These are phyloP conservation scores for Penicillium samsonianum DNA, from an alignment of 495 filamentous ascomycete species.

Conservation along the genomic window DNA sequence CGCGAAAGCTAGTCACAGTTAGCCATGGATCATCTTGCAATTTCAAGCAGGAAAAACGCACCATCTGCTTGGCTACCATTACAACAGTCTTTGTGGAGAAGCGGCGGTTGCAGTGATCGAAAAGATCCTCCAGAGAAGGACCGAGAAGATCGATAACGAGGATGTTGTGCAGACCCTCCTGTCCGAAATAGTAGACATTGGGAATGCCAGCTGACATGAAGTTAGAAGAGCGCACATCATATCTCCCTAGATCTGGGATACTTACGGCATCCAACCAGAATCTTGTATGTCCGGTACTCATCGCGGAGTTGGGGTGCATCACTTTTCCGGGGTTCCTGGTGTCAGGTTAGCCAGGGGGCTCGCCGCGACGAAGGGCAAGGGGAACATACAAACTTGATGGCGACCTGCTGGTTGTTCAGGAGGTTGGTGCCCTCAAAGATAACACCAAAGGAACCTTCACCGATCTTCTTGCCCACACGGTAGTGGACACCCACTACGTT, in stretches of 20 bases:
- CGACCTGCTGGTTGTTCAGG: slow-evolving; percentile 98
- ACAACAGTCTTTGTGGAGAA: slow-evolving; percentile 98
- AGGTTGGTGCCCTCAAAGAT: slow-evolving; percentile 99
- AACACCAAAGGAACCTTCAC: slow-evolving; percentile 97
- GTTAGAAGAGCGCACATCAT: slow-evolving; percentile 20
- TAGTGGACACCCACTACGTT: slow-evolving; percentile 99
- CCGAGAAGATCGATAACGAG: slow-evolving; percentile 97
- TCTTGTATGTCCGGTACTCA: slow-evolving; percentile 99
- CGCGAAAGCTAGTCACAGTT: slow-evolving; percentile 70
- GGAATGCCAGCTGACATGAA: slow-evolving; percentile 79
- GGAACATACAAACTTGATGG: slow-evolving; percentile 94
- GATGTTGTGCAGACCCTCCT: slow-evolving; percentile 99
- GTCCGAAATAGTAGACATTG: slow-evolving; percentile 99
- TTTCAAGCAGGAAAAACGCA: slow-evolving; percentile 42
- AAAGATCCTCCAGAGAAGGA: slow-evolving; percentile 94
- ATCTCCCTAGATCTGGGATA: slow-evolving; percentile 30
- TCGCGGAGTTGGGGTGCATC: slow-evolving; percentile 97
- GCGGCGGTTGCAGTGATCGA: slow-evolving; percentile 94
- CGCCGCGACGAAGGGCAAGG: background rate
- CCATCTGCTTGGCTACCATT: slow-evolving; percentile 99
- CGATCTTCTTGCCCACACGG: slow-evolving; percentile 98
- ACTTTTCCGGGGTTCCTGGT: slow-evolving; percentile 94
- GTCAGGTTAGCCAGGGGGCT: slow-evolving; percentile 21
- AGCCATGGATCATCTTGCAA: slow-evolving; percentile 14
- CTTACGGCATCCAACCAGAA: slow-evolving; percentile 98